These are phyloP conservation scores for Salvia hispanica DNA, from an alignment of 257 asterid genomes.

Conservation along the genomic window DNA sequence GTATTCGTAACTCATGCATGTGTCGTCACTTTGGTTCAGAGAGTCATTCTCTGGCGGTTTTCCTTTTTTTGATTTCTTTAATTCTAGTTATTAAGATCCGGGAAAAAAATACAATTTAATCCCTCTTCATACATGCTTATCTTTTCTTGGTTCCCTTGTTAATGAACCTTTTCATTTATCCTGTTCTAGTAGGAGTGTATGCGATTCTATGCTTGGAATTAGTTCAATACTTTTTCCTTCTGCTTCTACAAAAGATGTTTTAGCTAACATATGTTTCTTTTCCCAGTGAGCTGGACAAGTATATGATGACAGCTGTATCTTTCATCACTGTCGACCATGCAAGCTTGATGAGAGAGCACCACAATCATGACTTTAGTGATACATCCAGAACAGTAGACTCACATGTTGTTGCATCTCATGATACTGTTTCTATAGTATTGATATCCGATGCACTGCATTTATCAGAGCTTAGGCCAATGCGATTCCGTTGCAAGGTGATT, in stretches of 20 bases:
- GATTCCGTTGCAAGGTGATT: constrained; percentile 78
- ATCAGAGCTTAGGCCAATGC: constrained; percentile 47
- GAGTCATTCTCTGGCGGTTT: not conserved
- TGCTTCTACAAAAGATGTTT: constrained; percentile 16
- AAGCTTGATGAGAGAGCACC: constrained; percentile 37
- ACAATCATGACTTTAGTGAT: constrained; percentile 35
- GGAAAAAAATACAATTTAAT: not conserved
- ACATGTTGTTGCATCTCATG: constrained; percentile 31
- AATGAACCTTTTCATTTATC: not conserved
- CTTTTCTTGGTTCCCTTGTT: constrained; percentile 2
- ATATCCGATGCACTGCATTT: constrained; percentile 52
- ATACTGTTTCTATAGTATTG: constrained; percentile 44
- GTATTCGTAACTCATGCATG: constrained; percentile 15
- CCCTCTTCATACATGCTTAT: not conserved
- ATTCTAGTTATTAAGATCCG: constrained; percentile 7
- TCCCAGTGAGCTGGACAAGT: constrained; percentile 59
- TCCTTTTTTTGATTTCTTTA: not conserved
- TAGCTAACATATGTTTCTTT: constrained; percentile 24
- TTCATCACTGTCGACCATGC: constrained; percentile 61
- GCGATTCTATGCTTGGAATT: constrained; percentile 11
- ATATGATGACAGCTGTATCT: constrained; percentile 68
- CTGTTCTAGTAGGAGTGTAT: not conserved
- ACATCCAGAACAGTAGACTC: constrained; percentile 36
- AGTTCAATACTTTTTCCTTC: not conserved
- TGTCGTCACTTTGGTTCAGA: constrained; percentile 9